Evolutionary conservation across 1,284 basidiomycete genomes (phyloP), one percentile per base, ranked within the genome.

Genomic region (Cutaneotrichosporon sp.): DNA sequence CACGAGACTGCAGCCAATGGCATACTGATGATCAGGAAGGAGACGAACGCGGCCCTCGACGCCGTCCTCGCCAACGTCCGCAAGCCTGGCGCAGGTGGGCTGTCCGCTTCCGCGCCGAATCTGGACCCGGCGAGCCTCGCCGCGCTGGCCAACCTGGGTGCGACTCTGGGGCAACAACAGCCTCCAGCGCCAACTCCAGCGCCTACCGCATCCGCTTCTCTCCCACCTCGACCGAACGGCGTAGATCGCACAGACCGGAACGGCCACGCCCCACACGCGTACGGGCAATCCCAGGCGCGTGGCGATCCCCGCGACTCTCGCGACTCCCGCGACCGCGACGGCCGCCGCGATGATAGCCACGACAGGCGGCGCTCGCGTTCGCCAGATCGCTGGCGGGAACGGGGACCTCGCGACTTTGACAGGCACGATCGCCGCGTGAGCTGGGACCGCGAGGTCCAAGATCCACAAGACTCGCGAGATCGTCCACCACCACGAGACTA

Each of bases 111-210:
- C 11, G 16, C 51, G 10, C 52, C 57, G 5, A 37, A 34, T 4
- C 45, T 64, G 45, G 61, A 70, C 48, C 52, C 57, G 1, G 46
- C 52, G 12, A 62, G 65, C 42, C 54, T 66, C 16, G 65, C 63
- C 2, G 61, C 62, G 16, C 55, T 70, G 3, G 64, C 65, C 1
- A 63, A 62, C 46, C 42, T 59, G 10, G 35, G 46, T 46, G 43
- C 35, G 19, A 44, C 49, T 6, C 24, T 34, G 5, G 42, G 42
- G 17, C 19, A 41, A 16, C 10, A 41, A 7, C 22, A 24, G 14
- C 38, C 6, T 14, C 29, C 14, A 8, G 9, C 33, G 17, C 50
- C 45, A 16, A 24, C 32, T 32, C 22, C 29, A 3, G 8, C 44
- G n/a, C 10, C 29, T 2, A 5, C 29, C 4, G 24, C 24, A 26